Percentiles rank a stretch among this genome's conserved stretches.
phyloP scores from a whole-genome alignment of 108 stramenopile species.

The Pseudonitzschia multiseries region DNA sequence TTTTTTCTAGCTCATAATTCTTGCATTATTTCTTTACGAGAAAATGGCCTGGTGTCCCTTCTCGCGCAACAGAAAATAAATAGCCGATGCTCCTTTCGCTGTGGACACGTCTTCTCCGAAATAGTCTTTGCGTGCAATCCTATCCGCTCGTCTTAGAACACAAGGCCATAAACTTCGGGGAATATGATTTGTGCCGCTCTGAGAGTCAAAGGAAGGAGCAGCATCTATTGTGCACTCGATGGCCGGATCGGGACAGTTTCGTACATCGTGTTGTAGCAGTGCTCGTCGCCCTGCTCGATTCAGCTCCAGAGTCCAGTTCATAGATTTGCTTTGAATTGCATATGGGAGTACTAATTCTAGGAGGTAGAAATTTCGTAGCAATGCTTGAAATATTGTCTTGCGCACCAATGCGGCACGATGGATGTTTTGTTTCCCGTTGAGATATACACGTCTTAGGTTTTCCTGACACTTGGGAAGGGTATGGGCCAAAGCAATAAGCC shows the following conservation, averaged over 20 bases:
- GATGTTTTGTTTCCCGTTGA: slow-evolving; percentile 4
- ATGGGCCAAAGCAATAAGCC: not conserved
- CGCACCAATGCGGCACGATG: not conserved
- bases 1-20: too few relatives aligned
- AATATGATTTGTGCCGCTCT: not conserved
- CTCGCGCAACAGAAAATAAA: slow-evolving; percentile 6
- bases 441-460: not conserved
- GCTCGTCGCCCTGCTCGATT: slow-evolving; percentile 20
- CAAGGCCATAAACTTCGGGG: not conserved
- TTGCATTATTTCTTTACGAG: too few relatives aligned
- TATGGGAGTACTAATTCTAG: not conserved
- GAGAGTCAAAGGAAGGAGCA: not conserved
- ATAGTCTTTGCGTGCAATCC: not conserved
- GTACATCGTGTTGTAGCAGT: not conserved
- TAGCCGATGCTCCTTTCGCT: slow-evolving; percentile 4
- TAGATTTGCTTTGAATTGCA: not conserved
- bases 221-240: not conserved
- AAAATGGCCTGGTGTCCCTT: slow-evolving; percentile 9
- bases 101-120: not conserved
- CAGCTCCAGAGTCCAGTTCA: slow-evolving; percentile 18
- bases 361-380: slow-evolving; percentile 4
- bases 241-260: slow-evolving; percentile 1
- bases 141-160: slow-evolving; percentile 12
- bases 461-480: not conserved
- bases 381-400: not conserved